Evolutionary conservation across 148 eudicot genomes (phyloP).

Genomic region (Diospyros lotus): DNA sequence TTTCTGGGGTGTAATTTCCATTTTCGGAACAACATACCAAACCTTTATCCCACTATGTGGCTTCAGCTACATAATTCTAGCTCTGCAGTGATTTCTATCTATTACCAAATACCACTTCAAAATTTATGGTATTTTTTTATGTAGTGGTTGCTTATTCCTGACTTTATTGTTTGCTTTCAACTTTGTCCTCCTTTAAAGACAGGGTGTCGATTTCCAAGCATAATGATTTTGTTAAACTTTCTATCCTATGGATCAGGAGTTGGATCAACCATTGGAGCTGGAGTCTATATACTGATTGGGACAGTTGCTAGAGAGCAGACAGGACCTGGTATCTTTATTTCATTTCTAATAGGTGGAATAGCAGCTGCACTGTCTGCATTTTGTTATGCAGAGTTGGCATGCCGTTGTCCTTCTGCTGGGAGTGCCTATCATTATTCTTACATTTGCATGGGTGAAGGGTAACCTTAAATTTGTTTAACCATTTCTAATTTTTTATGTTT

Average conservation of each 20-base stretch:
- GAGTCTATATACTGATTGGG: constrained; percentile 67
- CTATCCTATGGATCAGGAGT: constrained; percentile 37
- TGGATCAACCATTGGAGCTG: constrained; percentile 74
- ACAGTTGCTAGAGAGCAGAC: constrained; percentile 67
- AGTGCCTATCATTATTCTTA: constrained; percentile 74
- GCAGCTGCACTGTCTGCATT: constrained; percentile 71
- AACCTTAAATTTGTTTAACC: constrained; percentile 1
- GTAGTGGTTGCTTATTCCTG: background rate
- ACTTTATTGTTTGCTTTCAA: background rate
- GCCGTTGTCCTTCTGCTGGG: constrained; percentile 74
- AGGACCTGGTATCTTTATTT: constrained; percentile 53
- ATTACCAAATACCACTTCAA: too few relatives aligned
- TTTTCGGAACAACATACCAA: too few relatives aligned
- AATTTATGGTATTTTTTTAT: too few relatives aligned
- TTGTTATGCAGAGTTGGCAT: constrained; percentile 65
- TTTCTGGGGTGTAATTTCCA: too few relatives aligned
- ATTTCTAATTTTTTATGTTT: background rate
- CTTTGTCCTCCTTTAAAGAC: background rate
- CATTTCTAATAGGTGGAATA: constrained; percentile 57
- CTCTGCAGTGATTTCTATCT: too few relatives aligned
- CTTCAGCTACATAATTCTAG: too few relatives aligned
- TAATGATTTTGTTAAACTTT: background rate
- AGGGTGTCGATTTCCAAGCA: background rate
- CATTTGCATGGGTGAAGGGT: constrained; percentile 78
- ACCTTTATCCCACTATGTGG: too few relatives aligned